phyloP scores from a whole-genome alignment of 345 rosid genomes.

The Murraya koenigii region DNA sequence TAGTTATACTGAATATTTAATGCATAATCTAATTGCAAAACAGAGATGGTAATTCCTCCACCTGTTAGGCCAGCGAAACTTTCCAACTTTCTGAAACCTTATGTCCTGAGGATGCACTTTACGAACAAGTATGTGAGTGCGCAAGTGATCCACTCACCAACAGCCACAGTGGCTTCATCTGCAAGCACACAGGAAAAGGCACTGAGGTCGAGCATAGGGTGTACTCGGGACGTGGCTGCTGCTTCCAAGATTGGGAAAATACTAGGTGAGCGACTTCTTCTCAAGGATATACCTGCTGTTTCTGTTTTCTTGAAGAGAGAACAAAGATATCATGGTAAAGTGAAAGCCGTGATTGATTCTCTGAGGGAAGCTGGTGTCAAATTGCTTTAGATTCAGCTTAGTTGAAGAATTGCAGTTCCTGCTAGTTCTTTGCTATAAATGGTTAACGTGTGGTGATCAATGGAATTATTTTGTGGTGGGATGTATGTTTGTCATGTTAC shows the following conservation, averaged over 20 bases:
- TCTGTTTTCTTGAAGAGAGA: conserved; percentile 59
- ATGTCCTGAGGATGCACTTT: conserved; percentile 73
- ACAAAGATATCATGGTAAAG: conserved; percentile 84
- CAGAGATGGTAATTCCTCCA: conserved; percentile 69
- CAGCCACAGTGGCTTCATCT: conserved; percentile 71
- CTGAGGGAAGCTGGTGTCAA: conserved; percentile 67
- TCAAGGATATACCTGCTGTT: conserved; percentile 72
- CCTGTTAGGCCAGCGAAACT: conserved; percentile 67
- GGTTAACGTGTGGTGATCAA: background rate
- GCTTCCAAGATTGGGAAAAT: conserved; percentile 84
- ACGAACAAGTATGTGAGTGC: conserved; percentile 73
- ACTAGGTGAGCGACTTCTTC: conserved; percentile 66
- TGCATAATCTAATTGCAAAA: conserved; percentile 7
- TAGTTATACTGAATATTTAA: background rate
- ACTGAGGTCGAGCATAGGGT: conserved; percentile 54
- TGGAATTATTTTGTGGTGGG: background rate
- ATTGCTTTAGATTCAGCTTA: conserved; percentile 34
- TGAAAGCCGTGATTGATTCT: conserved; percentile 82
- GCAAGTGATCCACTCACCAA: conserved; percentile 78
- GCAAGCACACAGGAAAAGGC: conserved; percentile 86
- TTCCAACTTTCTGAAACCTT: conserved; percentile 61
- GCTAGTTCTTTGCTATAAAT: background rate
- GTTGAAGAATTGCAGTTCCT: background rate
- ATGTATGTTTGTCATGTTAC: background rate
- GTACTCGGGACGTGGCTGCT: conserved; percentile 78